A percentile compares a stretch with the other conserved stretches of the same genome.
phyloP scores from a whole-genome alignment of 2,329 filamentous ascomycete species.

The Magnaporthiopsis incrustans region DNA sequence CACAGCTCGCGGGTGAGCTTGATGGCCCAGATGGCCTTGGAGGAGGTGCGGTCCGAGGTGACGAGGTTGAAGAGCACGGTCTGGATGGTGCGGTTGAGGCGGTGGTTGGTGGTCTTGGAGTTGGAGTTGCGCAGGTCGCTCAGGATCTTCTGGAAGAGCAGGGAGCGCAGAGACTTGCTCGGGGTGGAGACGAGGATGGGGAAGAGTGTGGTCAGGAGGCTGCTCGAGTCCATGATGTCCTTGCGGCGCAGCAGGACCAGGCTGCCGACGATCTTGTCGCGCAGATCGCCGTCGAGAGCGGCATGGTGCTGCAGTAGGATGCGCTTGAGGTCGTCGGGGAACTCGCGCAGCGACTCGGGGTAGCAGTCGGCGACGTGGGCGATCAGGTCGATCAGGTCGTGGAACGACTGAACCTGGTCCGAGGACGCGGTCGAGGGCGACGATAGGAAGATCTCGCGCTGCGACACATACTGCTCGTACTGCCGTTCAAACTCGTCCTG shows the following conservation, averaged over 20 bases:
- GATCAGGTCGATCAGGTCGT: conserved; percentile 88
- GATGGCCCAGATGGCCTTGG: conserved; percentile 90
- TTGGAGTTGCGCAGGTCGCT: conserved; percentile 86
- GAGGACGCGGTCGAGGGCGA: conserved; percentile 72
- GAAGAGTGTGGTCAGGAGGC: conserved; percentile 83
- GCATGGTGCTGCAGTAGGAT: conserved; percentile 79
- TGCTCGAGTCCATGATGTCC: conserved; percentile 79
- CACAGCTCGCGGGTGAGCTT: conserved; percentile 93
- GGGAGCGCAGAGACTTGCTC: conserved; percentile 76
- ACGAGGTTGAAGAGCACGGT: conserved; percentile 89
- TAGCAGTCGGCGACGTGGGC: conserved; percentile 93
- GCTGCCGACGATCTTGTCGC: conserved; percentile 91
- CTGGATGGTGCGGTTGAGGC: conserved; percentile 86
- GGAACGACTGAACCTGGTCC: conserved; percentile 73
- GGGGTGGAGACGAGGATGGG: conserved; percentile 81
- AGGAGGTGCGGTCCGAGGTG: conserved; percentile 73
- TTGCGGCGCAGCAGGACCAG: conserved; percentile 83
- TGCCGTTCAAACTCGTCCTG: conserved; percentile 66
- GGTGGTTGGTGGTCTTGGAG: conserved; percentile 80
- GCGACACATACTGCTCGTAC: conserved; percentile 84
- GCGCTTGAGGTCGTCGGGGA: conserved; percentile 71
- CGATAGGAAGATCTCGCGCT: conserved; percentile 83
- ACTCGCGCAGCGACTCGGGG: conserved; percentile 67
- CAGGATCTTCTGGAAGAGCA: conserved; percentile 84
- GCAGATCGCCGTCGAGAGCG: conserved; percentile 70